Evolutionary conservation across 805 yeast species (phyloP).

Genomic region (Starmerella etchellsii): DNA sequence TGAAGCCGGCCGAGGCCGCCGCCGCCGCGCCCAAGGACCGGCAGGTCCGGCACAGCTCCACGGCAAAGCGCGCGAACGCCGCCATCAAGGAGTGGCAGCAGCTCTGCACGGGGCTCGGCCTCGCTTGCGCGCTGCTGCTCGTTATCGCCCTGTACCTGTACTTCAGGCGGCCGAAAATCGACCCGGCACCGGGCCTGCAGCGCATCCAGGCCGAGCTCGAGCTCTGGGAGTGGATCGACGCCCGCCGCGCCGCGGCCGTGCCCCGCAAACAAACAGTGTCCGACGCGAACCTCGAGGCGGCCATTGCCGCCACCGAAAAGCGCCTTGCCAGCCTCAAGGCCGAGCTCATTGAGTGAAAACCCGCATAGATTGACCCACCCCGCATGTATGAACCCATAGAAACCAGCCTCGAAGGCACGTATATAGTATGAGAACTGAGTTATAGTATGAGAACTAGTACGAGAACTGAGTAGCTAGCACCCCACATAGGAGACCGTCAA

Average conservation of each 20-base stretch:
- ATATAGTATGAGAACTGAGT: too few species aligned
- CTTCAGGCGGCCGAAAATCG: background rate
- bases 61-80: slow-evolving; percentile 14
- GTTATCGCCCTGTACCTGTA: slow-evolving; percentile 8
- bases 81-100: slow-evolving; percentile 18
- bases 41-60: slow-evolving; percentile 4
- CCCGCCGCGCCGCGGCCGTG: slow-evolving; percentile 25
- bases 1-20: slow-evolving; percentile 7
- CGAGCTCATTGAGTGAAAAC: background rate
- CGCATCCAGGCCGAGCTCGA: slow-evolving; percentile 40
- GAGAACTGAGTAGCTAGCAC: too few species aligned
- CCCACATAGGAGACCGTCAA: too few species aligned
- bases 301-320: slow-evolving; percentile 19
- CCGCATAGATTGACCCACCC: background rate
- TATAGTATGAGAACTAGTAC: too few species aligned
- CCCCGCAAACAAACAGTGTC: slow-evolving; percentile 17
- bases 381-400: too few species aligned
- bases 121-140: slow-evolving; percentile 12
- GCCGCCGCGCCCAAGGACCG: slow-evolving; percentile 3
- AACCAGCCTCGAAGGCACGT: too few species aligned
- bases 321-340: slow-evolving; percentile 17
- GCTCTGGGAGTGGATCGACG: slow-evolving; percentile 63
- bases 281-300: slow-evolving; percentile 17
- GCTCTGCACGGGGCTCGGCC: slow-evolving; percentile 7
- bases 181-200: slow-evolving; percentile 19